phyloP scores from a whole-genome alignment of 2,329 filamentous ascomycete genomes.

The Lomentospora prolificans region DNA sequence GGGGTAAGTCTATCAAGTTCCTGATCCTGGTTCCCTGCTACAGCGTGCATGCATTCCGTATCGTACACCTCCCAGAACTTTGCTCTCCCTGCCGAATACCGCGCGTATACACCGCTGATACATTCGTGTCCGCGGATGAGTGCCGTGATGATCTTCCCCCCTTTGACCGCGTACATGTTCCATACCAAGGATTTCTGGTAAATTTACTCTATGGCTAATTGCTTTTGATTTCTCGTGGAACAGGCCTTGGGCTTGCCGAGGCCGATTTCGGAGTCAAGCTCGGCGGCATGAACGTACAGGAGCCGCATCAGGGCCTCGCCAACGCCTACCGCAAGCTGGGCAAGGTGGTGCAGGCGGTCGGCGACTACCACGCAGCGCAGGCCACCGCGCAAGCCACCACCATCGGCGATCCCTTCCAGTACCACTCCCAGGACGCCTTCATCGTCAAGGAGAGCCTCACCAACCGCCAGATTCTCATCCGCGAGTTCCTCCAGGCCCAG shows the following conservation, averaged over 20 bases:
- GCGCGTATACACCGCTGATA: background rate
- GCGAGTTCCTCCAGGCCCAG: slow-evolving; percentile 86
- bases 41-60: background rate
- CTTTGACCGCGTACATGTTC: background rate
- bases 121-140: background rate
- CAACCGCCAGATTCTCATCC: slow-evolving; percentile 91
- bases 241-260: slow-evolving; percentile 83
- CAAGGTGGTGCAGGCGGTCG: slow-evolving; percentile 83
- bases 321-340: slow-evolving; percentile 93
- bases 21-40: background rate
- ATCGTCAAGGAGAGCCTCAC: slow-evolving; percentile 98
- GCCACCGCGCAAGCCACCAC: slow-evolving; percentile 94
- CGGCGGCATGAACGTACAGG: slow-evolving; percentile 76
- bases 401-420: slow-evolving; percentile 84
- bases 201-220: slow-evolving; percentile 10
- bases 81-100: background rate
- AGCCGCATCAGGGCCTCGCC: slow-evolving; percentile 77
- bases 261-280: slow-evolving; percentile 90
- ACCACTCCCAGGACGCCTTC: slow-evolving; percentile 91
- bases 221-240: slow-evolving; percentile 14
- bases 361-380: slow-evolving; percentile 92
- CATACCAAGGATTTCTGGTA: background rate
- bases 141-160: background rate
- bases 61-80: background rate
- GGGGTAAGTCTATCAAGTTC: slow-evolving; percentile 57